Evolutionary conservation across 1,284 basidiomycete species (phyloP).

Genomic region (Microstroma glucosiphilum): DNA sequence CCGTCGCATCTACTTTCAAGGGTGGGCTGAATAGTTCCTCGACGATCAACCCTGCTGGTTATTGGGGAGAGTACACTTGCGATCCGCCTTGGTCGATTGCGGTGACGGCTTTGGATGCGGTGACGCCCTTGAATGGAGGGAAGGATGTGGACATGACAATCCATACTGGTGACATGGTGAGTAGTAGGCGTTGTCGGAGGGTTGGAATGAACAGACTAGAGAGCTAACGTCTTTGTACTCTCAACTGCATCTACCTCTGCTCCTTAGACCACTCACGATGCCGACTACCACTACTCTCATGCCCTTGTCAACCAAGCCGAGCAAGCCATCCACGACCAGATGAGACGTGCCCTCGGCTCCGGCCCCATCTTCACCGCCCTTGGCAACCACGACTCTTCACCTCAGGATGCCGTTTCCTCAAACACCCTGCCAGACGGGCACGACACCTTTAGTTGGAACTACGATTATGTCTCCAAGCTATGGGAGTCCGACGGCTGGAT

Average conservation of each 20-base stretch:
- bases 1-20: constrained; percentile 53
- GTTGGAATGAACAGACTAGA: too few relatives aligned
- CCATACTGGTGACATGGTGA: constrained; percentile 69
- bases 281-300: constrained; percentile 36
- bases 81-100: constrained; percentile 66
- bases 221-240: too few relatives aligned
- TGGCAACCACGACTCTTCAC: constrained; percentile 48
- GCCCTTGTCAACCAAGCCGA: constrained; percentile 48
- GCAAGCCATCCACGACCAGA: constrained; percentile 40
- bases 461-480: constrained; percentile 18
- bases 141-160: constrained; percentile 63
- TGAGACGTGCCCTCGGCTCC: constrained; percentile 29
- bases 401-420: constrained; percentile 35
- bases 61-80: constrained; percentile 54
- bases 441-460: constrained; percentile 19
- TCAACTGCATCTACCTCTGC: too few relatives aligned
- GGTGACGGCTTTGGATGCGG: constrained; percentile 62
- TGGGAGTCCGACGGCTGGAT: constrained; percentile 62
- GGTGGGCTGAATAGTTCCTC: neutral
- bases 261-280: constrained; percentile 50
- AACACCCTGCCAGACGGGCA: constrained; percentile 17
- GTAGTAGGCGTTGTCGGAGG: too few relatives aligned
- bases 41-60: constrained; percentile 18
- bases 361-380: constrained; percentile 45
- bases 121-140: constrained; percentile 62